Base-by-base conservation (phyloP, 495 filamentous ascomycete species). In the Aspergillus affinis region DNA sequence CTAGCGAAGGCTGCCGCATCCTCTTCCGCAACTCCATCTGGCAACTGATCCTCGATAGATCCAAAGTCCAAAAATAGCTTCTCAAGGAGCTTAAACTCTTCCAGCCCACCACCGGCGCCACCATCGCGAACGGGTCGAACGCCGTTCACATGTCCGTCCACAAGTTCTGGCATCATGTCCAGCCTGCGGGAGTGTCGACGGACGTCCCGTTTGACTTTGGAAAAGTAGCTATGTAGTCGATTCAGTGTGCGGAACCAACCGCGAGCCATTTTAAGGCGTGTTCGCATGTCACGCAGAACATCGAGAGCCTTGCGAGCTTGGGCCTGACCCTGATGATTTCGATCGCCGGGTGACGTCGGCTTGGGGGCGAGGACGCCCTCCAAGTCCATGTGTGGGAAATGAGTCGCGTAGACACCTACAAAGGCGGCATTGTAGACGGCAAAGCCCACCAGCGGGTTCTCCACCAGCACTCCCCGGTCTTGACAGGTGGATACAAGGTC, bases 351-450 rank as follows among this genome's bases (percentile, higher is more conserved):
- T 63, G 65, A 47, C 17, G 20, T 27, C 9, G 64, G 60, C 36
- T 66, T 69, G 8, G 65, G 51, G 15, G 63, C 64, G 75, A 93
- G 81, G 64, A 86, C 82, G 17, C 82, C 80, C 20, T 86, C 80
- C 0, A 78, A 77, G 63, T 96, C 91, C 88, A 94, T 92, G 61
- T 88, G 85, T 0, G 88, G 85, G 69, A 93, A 96, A 66, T 88
- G 83, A 26, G 79, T 77, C 10, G 83, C 85, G 67, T 95, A 96
- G 10, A 93, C 75, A 61, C 81, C 80, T 19, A 82, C 69, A 61
- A 92, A 90, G 0, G 84, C 85, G n/a, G 89, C 89, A 59, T 88
- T 88, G 78, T 90, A 94, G 58, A 92, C 84, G 7, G 91, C 88
- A 66, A 92, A 93, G 6, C 88, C 85, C 13, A 92, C 83, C 46